These are phyloP conservation scores for Heracleum sosnowskyi DNA, from an alignment of 129 eudicot genomes.

Conservation along the genomic window DNA sequence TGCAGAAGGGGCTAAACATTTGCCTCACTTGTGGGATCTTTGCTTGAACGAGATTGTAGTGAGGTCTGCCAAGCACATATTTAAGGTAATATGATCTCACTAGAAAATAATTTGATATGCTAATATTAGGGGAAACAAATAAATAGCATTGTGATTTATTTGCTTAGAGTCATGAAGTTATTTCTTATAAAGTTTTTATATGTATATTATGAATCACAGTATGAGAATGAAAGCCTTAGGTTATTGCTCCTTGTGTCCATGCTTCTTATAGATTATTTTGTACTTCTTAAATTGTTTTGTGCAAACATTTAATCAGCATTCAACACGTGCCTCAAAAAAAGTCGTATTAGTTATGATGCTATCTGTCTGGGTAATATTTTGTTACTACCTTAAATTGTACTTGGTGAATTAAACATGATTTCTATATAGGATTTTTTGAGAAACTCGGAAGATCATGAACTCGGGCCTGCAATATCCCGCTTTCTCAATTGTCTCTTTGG, in stretches of 20 bases:
- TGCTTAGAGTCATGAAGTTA: not conserved
- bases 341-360: not conserved
- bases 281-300: not conserved
- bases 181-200: not conserved
- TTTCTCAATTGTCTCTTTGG: conserved; percentile 86
- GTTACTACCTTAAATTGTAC: not conserved
- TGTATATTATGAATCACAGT: not conserved
- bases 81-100: conserved; percentile 47
- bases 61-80: conserved; percentile 86
- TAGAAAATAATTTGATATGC: not conserved
- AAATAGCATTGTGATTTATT: not conserved
- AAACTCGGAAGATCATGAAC: conserved; percentile 86
- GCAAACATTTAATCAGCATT: not conserved
- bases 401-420: not conserved
- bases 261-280: not conserved
- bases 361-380: not conserved
- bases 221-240: not conserved
- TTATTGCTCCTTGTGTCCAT: not conserved
- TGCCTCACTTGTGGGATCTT: conserved; percentile 97
- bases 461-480: conserved; percentile 67
- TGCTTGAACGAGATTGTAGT: conserved; percentile 76
- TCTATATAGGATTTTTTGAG: conserved; percentile 61
- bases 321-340: not conserved
- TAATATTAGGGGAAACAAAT: not conserved
- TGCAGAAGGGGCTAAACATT: conserved; percentile 82